These are phyloP conservation scores for Zymoseptoria passerinii DNA, from an alignment of 2,329 filamentous ascomycete genomes.

Conservation along the genomic window DNA sequence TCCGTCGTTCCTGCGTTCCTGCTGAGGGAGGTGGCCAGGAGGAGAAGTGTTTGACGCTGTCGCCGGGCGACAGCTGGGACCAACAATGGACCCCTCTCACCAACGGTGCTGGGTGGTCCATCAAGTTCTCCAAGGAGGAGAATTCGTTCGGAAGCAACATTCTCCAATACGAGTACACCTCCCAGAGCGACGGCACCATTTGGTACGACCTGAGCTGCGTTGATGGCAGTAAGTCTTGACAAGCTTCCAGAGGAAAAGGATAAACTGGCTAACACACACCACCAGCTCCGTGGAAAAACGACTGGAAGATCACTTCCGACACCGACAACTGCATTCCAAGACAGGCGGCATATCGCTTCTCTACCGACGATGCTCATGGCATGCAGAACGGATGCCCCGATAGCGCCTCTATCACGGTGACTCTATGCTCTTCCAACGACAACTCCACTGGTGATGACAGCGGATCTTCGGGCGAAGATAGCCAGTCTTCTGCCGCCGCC, in stretches of 20 bases:
- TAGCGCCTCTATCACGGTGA: conserved; percentile 29
- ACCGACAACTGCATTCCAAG: conserved; percentile 20
- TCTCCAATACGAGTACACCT: conserved; percentile 34
- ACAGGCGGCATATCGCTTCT: conserved; percentile 31
- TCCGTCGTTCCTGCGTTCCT: conserved; percentile 26
- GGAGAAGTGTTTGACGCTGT: conserved; percentile 19
- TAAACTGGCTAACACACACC: background rate
- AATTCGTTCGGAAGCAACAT: conserved; percentile 16
- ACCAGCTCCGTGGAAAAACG: conserved; percentile 25
- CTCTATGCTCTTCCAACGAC: conserved; percentile 28
- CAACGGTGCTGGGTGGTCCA: conserved; percentile 31
- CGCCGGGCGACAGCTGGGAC: conserved; percentile 22
- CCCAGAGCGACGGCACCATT: conserved; percentile 29
- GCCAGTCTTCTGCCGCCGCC: conserved; percentile 3
- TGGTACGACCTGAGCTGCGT: conserved; percentile 34
- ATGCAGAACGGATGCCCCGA: conserved; percentile 29
- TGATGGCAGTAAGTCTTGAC: conserved; percentile 23
- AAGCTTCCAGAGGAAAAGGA: background rate
- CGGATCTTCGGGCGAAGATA: conserved; percentile 5
- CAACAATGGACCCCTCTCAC: conserved; percentile 29
- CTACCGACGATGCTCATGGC: conserved; percentile 33
- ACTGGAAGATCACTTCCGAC: conserved; percentile 30
- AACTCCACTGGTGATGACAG: conserved; percentile 10
- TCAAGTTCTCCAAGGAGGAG: conserved; percentile 31
- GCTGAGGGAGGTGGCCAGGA: conserved; percentile 21